phyloP scores from a whole-genome alignment of 1,284 basidiomycete genomes.

The Irpex sp. region DNA sequence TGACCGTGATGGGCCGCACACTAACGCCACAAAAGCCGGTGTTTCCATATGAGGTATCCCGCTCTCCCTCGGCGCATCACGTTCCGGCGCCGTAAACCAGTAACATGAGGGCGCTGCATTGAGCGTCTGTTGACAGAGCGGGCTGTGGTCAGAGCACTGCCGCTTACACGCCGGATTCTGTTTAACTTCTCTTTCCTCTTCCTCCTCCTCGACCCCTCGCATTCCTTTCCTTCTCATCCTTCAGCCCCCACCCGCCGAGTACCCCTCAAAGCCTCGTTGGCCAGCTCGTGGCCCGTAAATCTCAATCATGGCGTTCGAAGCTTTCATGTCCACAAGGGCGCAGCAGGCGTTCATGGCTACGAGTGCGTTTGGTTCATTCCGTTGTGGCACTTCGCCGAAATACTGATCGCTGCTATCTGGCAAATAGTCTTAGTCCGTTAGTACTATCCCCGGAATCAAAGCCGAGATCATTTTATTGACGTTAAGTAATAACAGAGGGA shows the following conservation, averaged over 20 bases:
- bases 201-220: slow-evolving; percentile 15
- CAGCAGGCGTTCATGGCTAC: slow-evolving; percentile 65
- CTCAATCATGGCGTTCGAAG: slow-evolving; percentile 59
- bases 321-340: slow-evolving; percentile 59
- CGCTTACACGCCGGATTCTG: neutral
- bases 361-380: slow-evolving; percentile 37
- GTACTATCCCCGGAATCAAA: neutral
- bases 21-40: neutral
- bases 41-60: neutral
- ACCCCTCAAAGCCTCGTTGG: slow-evolving; percentile 12
- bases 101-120: neutral
- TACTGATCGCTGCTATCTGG: neutral
- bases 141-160: slow-evolving; percentile 1
- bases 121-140: neutral
- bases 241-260: neutral
- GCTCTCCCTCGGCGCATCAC: neutral
- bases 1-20: neutral
- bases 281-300: neutral
- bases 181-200: neutral
- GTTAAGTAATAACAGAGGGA: slow-evolving; percentile 35
- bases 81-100: neutral
- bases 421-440: slow-evolving; percentile 7
- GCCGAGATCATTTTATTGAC: neutral
- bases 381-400: neutral
- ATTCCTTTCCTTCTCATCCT: neutral